phyloP scores from a whole-genome alignment of 1,284 basidiomycete genomes.

The Malassezia psittaci region DNA sequence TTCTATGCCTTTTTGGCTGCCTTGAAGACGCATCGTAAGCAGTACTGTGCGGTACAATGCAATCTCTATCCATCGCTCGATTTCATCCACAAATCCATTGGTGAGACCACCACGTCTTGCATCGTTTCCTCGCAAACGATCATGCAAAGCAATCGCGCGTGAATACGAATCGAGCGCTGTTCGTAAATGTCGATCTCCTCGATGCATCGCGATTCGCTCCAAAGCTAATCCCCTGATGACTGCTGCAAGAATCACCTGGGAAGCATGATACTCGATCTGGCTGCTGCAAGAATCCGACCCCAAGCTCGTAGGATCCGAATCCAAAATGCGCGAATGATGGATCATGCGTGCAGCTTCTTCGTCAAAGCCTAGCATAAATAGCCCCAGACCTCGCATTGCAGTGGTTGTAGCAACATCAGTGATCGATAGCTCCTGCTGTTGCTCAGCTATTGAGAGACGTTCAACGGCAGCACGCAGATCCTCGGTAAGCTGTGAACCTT shows the following conservation, averaged over 20 bases:
- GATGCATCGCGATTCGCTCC: constrained; percentile 26
- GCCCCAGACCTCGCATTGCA: constrained; percentile 28
- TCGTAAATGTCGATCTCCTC: constrained; percentile 15
- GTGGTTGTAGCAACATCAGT: constrained; percentile 18
- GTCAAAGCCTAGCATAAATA: constrained; percentile 37
- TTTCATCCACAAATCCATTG: constrained; percentile 35
- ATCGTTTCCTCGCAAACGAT: constrained; percentile 35
- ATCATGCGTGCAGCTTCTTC: constrained; percentile 35
- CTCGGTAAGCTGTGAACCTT: constrained; percentile 18
- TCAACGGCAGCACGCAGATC: constrained; percentile 25
- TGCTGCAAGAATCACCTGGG: constrained; percentile 1
- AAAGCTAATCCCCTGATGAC: constrained; percentile 27
- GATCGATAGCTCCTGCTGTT: constrained; percentile 2
- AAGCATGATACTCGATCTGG: constrained; percentile 15
- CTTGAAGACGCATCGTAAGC: constrained; percentile 29
- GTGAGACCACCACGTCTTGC: constrained; percentile 33
- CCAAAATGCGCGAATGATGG: constrained; percentile 22
- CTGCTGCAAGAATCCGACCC: not conserved
- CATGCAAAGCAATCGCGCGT: constrained; percentile 40
- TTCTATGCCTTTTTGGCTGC: constrained; percentile 24
- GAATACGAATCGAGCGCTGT: constrained; percentile 37
- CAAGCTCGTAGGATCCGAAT: constrained; percentile 2
- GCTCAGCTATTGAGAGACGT: constrained; percentile 6
- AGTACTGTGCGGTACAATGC: constrained; percentile 44
- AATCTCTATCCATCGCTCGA: constrained; percentile 42